phyloP scores from a whole-genome alignment of 2,329 filamentous ascomycete genomes.

The Pestalotiopsis sp. region DNA sequence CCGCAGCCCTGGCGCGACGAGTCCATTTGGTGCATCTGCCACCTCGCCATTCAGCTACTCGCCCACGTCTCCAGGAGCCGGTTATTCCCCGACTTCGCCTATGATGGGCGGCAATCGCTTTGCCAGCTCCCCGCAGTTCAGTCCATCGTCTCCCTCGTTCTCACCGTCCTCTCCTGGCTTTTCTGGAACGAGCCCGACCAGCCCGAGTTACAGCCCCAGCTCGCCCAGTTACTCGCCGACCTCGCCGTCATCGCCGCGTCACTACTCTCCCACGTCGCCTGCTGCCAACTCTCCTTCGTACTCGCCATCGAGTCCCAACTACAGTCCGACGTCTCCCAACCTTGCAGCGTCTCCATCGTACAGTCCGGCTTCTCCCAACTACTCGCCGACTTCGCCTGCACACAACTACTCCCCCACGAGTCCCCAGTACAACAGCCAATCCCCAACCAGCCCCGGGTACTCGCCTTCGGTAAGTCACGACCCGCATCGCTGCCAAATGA shows the following conservation, averaged over 20 bases:
- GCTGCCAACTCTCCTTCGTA: constrained; percentile 75
- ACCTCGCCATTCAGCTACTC: constrained; percentile 73
- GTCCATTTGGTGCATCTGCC: constrained; percentile 75
- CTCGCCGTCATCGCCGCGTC: constrained; percentile 58
- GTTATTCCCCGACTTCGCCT: constrained; percentile 79
- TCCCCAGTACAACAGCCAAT: constrained; percentile 52
- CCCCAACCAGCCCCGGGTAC: constrained; percentile 72
- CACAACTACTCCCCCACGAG: constrained; percentile 64
- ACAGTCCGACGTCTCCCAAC: constrained; percentile 70
- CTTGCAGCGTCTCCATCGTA: constrained; percentile 63
- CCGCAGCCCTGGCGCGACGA: constrained; percentile 72
- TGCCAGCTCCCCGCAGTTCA: constrained; percentile 65
- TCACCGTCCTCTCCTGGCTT: constrained; percentile 54
- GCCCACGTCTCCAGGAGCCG: constrained; percentile 74
- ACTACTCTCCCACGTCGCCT: constrained; percentile 74
- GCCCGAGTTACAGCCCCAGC: constrained; percentile 66
- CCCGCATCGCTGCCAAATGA: background rate
- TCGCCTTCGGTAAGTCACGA: constrained; percentile 61
- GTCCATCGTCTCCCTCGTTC: constrained; percentile 65
- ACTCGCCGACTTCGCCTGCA: constrained; percentile 72
- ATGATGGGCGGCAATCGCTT: constrained; percentile 61
- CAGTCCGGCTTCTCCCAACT: constrained; percentile 73
- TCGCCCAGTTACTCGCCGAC: constrained; percentile 68
- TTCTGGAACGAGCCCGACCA: constrained; percentile 57
- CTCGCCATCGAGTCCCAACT: constrained; percentile 71